Base-by-base conservation (phyloP, 495 filamentous ascomycete species). In the Patellaria atrata region DNA sequence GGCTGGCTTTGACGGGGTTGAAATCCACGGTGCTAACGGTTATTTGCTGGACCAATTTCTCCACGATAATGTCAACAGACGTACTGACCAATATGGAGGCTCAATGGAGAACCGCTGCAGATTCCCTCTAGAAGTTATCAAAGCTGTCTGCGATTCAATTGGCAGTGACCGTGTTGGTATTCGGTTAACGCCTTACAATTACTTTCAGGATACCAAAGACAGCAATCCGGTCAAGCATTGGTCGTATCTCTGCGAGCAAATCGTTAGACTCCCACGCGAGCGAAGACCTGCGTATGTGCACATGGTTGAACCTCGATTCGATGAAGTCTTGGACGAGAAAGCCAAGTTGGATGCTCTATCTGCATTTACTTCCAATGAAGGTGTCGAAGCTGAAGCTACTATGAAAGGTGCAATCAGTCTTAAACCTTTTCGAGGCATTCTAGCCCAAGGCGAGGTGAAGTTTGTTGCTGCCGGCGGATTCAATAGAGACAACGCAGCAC, bases 41-140 rank as follows among this genome's bases (percentile, higher is more conserved):
- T 72, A 71, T 35, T 53, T 75, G 0, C 51, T 63, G 2, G 68
- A 71, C 28, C 65, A 71, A 44, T 73, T 75, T 49, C 54, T 65
- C 4, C 59, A 62, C 26, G 57, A 60, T 25, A 63, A 57, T 14
- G 58, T 61, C 38, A 73, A 72, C 52, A 60, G 45, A 17, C 56
- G 68, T 1, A 65, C 58, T 0, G 70, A 75, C 40, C 45, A 39
- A 2, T 72, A 63, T 41, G 70, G 68, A 5, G 68, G 68, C 4
- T 54, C 45, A 9, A 51, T 67, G 15, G 64, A 70, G 44, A 71
- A 70, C 25, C 59, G 68, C 5, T 52, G 54, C 6, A 59, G 56
- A 0, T 59, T 73, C 33, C 40, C 56, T 0, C 23, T 71, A 2
- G 68, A 71, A 22, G 47, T 65, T 5, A 57, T 65, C 33, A 21